Base-by-base conservation (phyloP, 1,284 basidiomycete genomes). In the Athelia psychrophila region DNA sequence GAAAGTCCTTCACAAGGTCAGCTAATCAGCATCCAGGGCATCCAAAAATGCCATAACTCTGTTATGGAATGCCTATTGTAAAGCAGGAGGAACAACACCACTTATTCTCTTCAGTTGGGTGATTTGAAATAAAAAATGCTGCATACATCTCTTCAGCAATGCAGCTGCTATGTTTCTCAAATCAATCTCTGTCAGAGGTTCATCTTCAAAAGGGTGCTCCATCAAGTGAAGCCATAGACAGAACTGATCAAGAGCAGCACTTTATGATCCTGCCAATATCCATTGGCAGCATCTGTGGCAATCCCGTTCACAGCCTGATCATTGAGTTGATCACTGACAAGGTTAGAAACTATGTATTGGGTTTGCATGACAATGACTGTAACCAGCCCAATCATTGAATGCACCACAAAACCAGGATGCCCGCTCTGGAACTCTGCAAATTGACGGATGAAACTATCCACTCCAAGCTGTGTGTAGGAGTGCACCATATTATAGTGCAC, bases 281-380 rank as follows among this genome's bases (percentile, higher is more conserved):
- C 56, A 55, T 70, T 66, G 9, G 67, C 60, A 1, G 63, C 69
- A 57, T 72, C 66, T 36, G 61, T 63, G 20, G 70, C 61, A 46
- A 67, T 40, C 2, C 69, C 68, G 55, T 68, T 65, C 16, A 66
- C 52, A 5, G 63, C 54, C 1, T 57, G 56, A 15, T 56, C 48
- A 2, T 59, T n/a, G 18, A 52, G 13, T 2, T 47, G 1, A 5
- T 58, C 53, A 36, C 61, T 61, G 27, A 65, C 56, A 10, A 68
- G 56, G 20, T 58, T 53, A 1, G 53, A 52, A 13, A 52, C 53
- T 66, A 70, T 69, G 45, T 64, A 62, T 0, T n/a, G 15, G 2
- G 59, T 55, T 47, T 63, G 64, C 44, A 64, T 51, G 1, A 56
- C 61, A 25, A 69, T 60, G 2, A 69, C 64, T 2, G 59, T 58